These are phyloP conservation scores for Suillus occidentalis DNA, from an alignment of 768 basidiomycete species.

Conservation along the genomic window DNA sequence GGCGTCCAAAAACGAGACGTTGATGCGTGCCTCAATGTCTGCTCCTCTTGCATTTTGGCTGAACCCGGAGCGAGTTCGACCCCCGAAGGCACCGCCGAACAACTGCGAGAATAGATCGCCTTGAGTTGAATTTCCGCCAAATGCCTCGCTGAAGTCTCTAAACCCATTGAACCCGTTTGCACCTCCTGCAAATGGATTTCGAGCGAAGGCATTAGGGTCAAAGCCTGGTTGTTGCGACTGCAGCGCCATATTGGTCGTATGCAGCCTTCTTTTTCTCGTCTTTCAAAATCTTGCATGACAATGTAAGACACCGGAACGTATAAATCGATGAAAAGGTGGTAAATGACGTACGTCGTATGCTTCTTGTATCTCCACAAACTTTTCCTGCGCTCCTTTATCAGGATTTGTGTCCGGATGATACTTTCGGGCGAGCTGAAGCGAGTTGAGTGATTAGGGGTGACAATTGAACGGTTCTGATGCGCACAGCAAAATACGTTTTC, in stretches of 20 bases:
- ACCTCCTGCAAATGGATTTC: constrained; percentile 48
- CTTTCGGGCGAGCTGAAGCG: constrained; percentile 87
- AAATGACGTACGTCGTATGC: constrained; percentile 84
- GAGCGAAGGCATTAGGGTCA: constrained; percentile 82
- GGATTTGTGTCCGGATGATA: constrained; percentile 98
- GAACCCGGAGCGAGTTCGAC: constrained; percentile 45
- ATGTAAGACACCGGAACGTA: constrained; percentile 20
- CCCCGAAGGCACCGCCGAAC: constrained; percentile 68
- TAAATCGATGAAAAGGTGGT: constrained; percentile 13
- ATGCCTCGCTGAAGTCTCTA: constrained; percentile 63
- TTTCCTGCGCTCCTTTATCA: constrained; percentile 85
- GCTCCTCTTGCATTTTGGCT: constrained; percentile 57
- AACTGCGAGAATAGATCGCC: constrained; percentile 84
- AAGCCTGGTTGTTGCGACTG: constrained; percentile 94
- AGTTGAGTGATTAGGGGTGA: constrained; percentile 17
- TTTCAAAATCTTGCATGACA: constrained; percentile 69
- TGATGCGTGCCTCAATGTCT: constrained; percentile 78
- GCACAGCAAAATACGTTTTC: constrained; percentile 93
- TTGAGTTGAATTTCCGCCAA: constrained; percentile 44
- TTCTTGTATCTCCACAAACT: constrained; percentile 94
- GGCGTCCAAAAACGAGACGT: constrained; percentile 89
- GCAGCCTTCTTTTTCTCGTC: constrained; percentile 91
- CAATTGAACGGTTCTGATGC: constrained; percentile 29
- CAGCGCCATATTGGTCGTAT: constrained; percentile 90
- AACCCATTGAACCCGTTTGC: constrained; percentile 70